Evolutionary conservation across 352 stramenopile genomes (phyloP).

Genomic region (Phytophthora macrochlamydospora): DNA sequence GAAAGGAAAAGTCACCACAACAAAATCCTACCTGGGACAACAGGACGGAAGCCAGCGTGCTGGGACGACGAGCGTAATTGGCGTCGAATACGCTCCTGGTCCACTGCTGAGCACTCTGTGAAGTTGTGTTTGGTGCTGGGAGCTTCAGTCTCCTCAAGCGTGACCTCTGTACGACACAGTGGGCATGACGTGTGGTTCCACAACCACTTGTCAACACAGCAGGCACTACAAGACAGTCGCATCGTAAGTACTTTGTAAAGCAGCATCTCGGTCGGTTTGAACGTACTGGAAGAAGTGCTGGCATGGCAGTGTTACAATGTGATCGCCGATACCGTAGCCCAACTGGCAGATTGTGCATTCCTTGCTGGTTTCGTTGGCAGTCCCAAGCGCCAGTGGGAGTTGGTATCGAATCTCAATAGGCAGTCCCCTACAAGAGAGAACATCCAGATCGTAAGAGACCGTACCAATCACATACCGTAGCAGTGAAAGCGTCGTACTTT

Average conservation of each 20-base stretch:
- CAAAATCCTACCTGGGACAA: constrained; percentile 57
- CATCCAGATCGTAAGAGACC: too few species aligned
- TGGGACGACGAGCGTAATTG: constrained; percentile 78
- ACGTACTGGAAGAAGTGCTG: constrained; percentile 90
- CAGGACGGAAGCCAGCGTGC: constrained; percentile 66
- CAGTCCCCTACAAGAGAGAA: constrained; percentile 60
- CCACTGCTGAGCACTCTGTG: constrained; percentile 67
- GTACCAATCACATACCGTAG: too few species aligned
- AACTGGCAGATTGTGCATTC: constrained; percentile 89
- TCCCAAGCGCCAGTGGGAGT: constrained; percentile 75
- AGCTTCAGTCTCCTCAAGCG: constrained; percentile 50
- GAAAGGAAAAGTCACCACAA: background rate
- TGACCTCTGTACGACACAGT: constrained; percentile 81
- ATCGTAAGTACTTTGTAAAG: constrained; percentile 6
- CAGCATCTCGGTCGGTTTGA: background rate
- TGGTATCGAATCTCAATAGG: constrained; percentile 83
- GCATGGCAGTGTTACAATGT: constrained; percentile 83
- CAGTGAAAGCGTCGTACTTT: constrained; percentile 41
- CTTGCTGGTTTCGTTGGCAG: constrained; percentile 82
- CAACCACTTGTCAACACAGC: constrained; percentile 86
- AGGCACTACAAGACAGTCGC: constrained; percentile 45
- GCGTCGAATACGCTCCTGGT: constrained; percentile 74
- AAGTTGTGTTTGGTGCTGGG: constrained; percentile 72
- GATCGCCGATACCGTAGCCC: constrained; percentile 81
- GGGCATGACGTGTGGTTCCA: constrained; percentile 89